Evolutionary conservation across 2,329 filamentous ascomycete species (phyloP), one percentile per base, ranked within the genome.

Genomic region (Ilyonectria robusta): DNA sequence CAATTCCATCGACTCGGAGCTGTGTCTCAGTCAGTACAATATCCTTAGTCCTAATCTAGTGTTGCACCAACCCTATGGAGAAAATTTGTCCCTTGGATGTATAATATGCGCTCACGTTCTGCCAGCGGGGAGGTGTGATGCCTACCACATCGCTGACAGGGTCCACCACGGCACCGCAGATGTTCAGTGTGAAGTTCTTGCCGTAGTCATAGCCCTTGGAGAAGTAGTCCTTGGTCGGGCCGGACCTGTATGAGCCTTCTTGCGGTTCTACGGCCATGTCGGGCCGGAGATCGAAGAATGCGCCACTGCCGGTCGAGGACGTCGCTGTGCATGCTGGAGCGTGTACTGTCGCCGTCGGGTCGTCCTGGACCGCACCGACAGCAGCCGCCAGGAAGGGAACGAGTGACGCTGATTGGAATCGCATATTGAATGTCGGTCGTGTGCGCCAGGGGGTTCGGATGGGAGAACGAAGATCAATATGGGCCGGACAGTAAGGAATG

Each of bases 181-280:
- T 91, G 81, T 96, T 96, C 75, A 95, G 78, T 2, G 93, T 95
- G 76, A 96, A 96, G 82, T 95, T 95, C 70, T 89, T 89, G 69
- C 88, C 89, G 73, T 94, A 93, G 80, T 95, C 93, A 78, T 90
- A 92, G 37, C 93, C 93, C 66, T 87, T 88, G 8, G 92, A 89
- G 70, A 89, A 86, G 79, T 90, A 90, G 76, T 90, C 87, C 35
- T 82, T 81, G 10, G 81, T 80, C 11, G 81, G 80, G 31, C 78
- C 79, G 23, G 59, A 81, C 69, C 82, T 83, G 67, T 82, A 80
- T 15, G 81, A 76, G 6, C 81, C 83, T 51, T 86, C 82, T 23
- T 82, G 79, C 5, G 81, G 77, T 17, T 78, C 74, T 31, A 84
- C 76, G 33, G 87, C 88, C 40, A 81, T 86, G 71, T 89, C 87